Evolutionary conservation across 2,329 filamentous ascomycete genomes (phyloP).

Genomic region (Stachybotrys chartarum): DNA sequence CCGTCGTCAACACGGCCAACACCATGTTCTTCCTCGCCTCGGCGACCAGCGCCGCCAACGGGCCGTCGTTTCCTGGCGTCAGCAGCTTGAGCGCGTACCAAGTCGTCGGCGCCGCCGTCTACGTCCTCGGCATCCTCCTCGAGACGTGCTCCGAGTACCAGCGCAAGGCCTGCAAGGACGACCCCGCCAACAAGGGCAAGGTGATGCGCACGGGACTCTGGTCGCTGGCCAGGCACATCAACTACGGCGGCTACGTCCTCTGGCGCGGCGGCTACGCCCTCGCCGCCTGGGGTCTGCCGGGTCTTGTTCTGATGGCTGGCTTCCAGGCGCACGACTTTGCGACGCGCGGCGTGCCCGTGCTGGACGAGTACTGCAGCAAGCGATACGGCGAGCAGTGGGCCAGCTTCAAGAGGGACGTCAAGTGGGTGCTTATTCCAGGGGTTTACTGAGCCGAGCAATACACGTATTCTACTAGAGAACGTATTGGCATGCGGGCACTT

Average conservation of each 20-base stretch:
- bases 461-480: neutral
- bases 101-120: slow-evolving; percentile 41
- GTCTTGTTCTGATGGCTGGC: slow-evolving; percentile 18
- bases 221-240: slow-evolving; percentile 30
- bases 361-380: slow-evolving; percentile 29
- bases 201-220: slow-evolving; percentile 30
- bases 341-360: slow-evolving; percentile 17
- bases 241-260: slow-evolving; percentile 31
- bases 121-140: slow-evolving; percentile 40
- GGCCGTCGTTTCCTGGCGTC: slow-evolving; percentile 11
- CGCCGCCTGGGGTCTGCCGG: slow-evolving; percentile 27
- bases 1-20: slow-evolving; percentile 45
- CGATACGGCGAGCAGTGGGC: slow-evolving; percentile 31
- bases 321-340: slow-evolving; percentile 24
- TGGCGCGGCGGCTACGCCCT: slow-evolving; percentile 25
- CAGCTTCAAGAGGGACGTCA: slow-evolving; percentile 28
- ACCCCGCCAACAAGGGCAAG: slow-evolving; percentile 27
- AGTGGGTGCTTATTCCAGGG: slow-evolving; percentile 27
- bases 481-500: too few species aligned
- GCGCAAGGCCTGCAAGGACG: slow-evolving; percentile 34
- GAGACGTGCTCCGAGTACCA: slow-evolving; percentile 53
- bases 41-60: slow-evolving; percentile 32
- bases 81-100: slow-evolving; percentile 9
- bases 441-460: slow-evolving; percentile 20
- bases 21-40: slow-evolving; percentile 44